Conservation (phyloP, 176 grass and related monocot genomes). For the Aegilops longissima region DNA sequence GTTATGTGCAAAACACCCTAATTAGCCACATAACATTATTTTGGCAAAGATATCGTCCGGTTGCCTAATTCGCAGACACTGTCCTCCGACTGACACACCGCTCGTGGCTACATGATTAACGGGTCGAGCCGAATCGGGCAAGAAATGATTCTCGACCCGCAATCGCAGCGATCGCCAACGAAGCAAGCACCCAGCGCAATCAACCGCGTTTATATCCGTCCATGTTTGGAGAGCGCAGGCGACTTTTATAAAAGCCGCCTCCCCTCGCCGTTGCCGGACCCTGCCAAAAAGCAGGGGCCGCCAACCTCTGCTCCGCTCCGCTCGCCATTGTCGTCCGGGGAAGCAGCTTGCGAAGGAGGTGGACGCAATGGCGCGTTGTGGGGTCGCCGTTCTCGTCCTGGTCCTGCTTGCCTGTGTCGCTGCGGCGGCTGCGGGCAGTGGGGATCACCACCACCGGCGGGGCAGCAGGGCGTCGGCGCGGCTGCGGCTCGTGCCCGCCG, state of each 20-base stretch:
- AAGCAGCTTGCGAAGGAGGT: not conserved
- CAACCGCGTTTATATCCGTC: slow-evolving; percentile 42
- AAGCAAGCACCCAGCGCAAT: slow-evolving; percentile 16
- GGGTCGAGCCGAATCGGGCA: not conserved
- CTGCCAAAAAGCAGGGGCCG: slow-evolving; percentile 36
- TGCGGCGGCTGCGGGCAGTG: not conserved
- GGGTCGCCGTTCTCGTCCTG: not conserved
- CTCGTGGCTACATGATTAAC: not conserved
- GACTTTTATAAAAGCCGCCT: slow-evolving; percentile 39
- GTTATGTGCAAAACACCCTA: too few relatives aligned
- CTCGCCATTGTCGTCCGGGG: not conserved
- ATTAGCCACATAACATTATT: too few relatives aligned
- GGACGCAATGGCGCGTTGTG: slow-evolving; percentile 13
- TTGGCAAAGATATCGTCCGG: too few relatives aligned
- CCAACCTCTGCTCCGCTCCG: not conserved
- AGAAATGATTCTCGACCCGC: not conserved
- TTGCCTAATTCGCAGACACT: not conserved
- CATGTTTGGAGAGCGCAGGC: not conserved
- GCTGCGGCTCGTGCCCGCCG: not conserved
- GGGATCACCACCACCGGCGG: not conserved
- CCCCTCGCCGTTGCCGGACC: slow-evolving; percentile 29
- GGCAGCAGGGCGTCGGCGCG: not conserved
- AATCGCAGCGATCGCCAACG: slow-evolving; percentile 26
- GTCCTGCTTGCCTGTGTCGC: not conserved
- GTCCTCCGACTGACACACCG: not conserved